Percentiles rank a stretch among this genome's conserved stretches.
These are phyloP conservation scores for Geranium incanum DNA, from an alignment of 441 rosid species.

Conservation along the genomic window DNA sequence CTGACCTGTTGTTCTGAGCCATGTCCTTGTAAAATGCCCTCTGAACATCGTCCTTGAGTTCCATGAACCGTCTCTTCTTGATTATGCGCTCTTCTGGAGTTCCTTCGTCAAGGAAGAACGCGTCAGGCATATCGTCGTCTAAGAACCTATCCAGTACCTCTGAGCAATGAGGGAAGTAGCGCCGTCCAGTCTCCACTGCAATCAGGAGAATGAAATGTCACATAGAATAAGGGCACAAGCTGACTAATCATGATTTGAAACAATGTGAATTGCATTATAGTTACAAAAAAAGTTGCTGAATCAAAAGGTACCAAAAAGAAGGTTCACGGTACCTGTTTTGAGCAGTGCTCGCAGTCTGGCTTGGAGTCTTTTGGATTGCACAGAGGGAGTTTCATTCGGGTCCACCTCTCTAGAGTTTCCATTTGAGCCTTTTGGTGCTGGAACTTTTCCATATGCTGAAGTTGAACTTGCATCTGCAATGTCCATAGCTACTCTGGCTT, in stretches of 20 bases:
- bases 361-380: slow-evolving; percentile 20
- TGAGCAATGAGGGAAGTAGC: slow-evolving; percentile 30
- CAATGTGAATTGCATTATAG: too few species aligned
- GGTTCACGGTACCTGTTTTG: slow-evolving; percentile 23
- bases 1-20: slow-evolving; percentile 21
- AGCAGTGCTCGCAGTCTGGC: slow-evolving; percentile 26
- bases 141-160: slow-evolving; percentile 33
- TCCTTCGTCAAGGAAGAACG: slow-evolving; percentile 24
- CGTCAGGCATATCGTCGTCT: slow-evolving; percentile 29
- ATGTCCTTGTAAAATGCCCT: slow-evolving; percentile 31
- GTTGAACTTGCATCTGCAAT: slow-evolving; percentile 28
- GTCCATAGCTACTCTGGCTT: slow-evolving; percentile 35
- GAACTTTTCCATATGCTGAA: slow-evolving; percentile 21
- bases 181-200: slow-evolving; percentile 29
- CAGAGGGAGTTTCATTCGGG: slow-evolving; percentile 23
- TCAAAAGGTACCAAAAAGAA: background rate
- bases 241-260: too few species aligned
- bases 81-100: slow-evolving; percentile 24
- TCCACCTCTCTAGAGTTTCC: slow-evolving; percentile 28
- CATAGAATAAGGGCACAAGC: too few species aligned
- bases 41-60: slow-evolving; percentile 31
- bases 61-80: slow-evolving; percentile 27
- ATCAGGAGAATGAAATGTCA: background rate
- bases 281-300: background rate
- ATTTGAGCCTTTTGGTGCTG: slow-evolving; percentile 20